These are phyloP conservation scores for Venturia oleaginea DNA, from an alignment of 2,329 filamentous ascomycete species.

Conservation along the genomic window DNA sequence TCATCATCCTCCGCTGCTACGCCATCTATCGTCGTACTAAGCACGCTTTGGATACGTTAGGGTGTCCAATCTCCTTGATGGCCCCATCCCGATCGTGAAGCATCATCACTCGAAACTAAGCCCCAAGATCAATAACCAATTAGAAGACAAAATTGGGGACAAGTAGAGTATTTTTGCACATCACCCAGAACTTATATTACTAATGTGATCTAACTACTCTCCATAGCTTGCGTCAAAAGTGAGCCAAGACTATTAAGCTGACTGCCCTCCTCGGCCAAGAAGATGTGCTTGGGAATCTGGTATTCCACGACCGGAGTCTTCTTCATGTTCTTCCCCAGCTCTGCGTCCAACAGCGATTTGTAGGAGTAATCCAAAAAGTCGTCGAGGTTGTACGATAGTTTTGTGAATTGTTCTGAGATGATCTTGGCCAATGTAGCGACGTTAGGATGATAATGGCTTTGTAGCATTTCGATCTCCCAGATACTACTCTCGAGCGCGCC, in stretches of 20 bases:
- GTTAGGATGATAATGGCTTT: slow-evolving; percentile 93
- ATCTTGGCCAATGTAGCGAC: slow-evolving; percentile 91
- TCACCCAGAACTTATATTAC: not conserved
- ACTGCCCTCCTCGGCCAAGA: not conserved
- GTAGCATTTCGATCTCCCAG: slow-evolving; percentile 89
- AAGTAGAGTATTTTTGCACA: not conserved
- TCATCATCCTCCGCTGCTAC: too few relatives aligned
- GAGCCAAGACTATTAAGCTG: not conserved
- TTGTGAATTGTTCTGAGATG: slow-evolving; percentile 93
- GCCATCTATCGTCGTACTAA: too few relatives aligned
- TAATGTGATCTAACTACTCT: not conserved
- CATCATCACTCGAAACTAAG: not conserved
- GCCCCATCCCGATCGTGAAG: not conserved
- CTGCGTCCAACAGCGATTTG: slow-evolving; percentile 70
- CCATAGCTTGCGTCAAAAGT: not conserved
- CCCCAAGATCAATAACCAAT: not conserved
- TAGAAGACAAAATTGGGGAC: not conserved
- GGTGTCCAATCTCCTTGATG: too few relatives aligned
- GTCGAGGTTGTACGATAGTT: slow-evolving; percentile 88
- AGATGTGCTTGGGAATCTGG: slow-evolving; percentile 12
- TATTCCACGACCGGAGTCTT: slow-evolving; percentile 82
- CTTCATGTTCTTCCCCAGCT: slow-evolving; percentile 73
- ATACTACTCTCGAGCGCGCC: slow-evolving; percentile 82
- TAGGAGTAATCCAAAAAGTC: slow-evolving; percentile 97
- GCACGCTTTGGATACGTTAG: too few relatives aligned